Evolutionary conservation across 805 yeast genomes (phyloP).

Genomic region (Candida schatavii): DNA sequence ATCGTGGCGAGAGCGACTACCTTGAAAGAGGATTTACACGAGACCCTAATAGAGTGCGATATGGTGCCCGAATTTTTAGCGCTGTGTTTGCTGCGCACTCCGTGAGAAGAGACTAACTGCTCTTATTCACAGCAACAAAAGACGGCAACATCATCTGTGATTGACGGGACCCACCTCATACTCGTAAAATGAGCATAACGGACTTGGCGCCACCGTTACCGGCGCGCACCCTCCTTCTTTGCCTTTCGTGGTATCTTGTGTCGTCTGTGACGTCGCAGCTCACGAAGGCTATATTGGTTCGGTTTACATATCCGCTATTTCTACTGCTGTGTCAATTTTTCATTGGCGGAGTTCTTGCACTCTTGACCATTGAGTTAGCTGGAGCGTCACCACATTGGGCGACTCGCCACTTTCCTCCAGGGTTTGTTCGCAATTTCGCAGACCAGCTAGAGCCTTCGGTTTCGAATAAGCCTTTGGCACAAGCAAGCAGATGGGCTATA

Average conservation of each 20-base stretch:
- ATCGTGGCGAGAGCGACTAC: too few relatives aligned
- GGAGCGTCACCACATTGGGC: constrained; percentile 27
- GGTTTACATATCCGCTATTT: constrained; percentile 60
- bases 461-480: constrained; percentile 1
- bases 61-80: too few relatives aligned
- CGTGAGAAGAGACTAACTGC: too few relatives aligned
- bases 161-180: too few relatives aligned
- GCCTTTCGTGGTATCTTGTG: constrained; percentile 59
- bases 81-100: too few relatives aligned
- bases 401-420: constrained; percentile 44
- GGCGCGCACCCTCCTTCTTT: constrained; percentile 37
- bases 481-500: constrained; percentile 10
- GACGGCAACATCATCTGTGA: too few relatives aligned
- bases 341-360: constrained; percentile 45
- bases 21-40: too few relatives aligned
- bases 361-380: constrained; percentile 34
- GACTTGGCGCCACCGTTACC: constrained; percentile 30
- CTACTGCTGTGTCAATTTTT: constrained; percentile 64
- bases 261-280: constrained; percentile 65
- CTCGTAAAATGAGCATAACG: too few relatives aligned
- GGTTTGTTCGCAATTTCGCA: constrained; percentile 45
- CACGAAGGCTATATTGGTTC: constrained; percentile 52
- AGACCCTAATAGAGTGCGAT: too few relatives aligned
- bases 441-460: constrained; percentile 4
- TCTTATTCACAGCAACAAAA: too few relatives aligned